Conservation (phyloP, 306 rosid species). For the Datisca glomerata region DNA sequence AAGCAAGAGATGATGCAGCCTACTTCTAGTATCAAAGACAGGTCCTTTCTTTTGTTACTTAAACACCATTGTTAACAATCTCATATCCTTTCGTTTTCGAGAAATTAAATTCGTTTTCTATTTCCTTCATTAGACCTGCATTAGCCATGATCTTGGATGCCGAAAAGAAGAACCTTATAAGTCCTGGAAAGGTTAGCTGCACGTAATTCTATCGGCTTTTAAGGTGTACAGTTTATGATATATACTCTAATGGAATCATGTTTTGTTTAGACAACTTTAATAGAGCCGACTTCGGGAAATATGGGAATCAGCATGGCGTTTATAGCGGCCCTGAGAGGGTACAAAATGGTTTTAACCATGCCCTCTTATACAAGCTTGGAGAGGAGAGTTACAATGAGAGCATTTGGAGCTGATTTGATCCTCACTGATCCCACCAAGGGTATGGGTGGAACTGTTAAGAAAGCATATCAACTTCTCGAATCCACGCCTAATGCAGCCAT, state of each 20-base stretch:
- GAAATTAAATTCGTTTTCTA: not conserved
- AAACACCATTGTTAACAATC: not conserved
- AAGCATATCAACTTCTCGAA: slow-evolving; percentile 74
- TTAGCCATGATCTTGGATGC: slow-evolving; percentile 38
- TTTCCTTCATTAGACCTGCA: slow-evolving; percentile 31
- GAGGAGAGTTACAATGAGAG: slow-evolving; percentile 74
- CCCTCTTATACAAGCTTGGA: slow-evolving; percentile 73
- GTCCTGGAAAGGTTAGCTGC: slow-evolving; percentile 40
- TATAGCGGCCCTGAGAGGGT: slow-evolving; percentile 75
- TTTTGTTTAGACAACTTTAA: slow-evolving; percentile 53
- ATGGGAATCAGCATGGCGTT: slow-evolving; percentile 91
- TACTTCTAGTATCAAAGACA: slow-evolving; percentile 91
- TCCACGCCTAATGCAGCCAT: slow-evolving; percentile 65
- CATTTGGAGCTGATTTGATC: slow-evolving; percentile 78
- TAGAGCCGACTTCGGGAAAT: slow-evolving; percentile 89
- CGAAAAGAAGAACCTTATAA: slow-evolving; percentile 35
- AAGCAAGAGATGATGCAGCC: slow-evolving; percentile 99
- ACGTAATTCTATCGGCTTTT: not conserved
- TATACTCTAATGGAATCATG: not conserved
- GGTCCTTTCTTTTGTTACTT: slow-evolving; percentile 20
- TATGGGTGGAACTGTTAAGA: slow-evolving; percentile 75
- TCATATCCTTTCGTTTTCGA: not conserved
- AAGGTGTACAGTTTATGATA: not conserved
- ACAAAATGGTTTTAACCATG: slow-evolving; percentile 75
- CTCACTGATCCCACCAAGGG: slow-evolving; percentile 80